Percentiles rank a stretch among this genome's conserved stretches.
These are phyloP conservation scores for Periconia macrospinosa DNA, from an alignment of 2,329 filamentous ascomycete species.

Conservation along the genomic window DNA sequence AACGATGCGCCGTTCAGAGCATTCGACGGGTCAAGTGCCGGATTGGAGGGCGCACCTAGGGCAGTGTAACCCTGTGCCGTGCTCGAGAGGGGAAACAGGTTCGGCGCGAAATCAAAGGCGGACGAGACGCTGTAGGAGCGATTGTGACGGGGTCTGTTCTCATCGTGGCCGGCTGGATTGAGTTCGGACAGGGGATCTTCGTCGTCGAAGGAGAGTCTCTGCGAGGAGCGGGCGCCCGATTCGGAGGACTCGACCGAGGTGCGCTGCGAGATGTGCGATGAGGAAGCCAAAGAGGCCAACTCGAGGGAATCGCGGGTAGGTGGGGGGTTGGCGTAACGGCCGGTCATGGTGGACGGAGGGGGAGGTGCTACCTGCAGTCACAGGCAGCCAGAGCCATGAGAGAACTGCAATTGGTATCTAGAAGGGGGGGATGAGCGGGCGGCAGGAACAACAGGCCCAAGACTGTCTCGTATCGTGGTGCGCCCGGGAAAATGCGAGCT, in stretches of 20 bases:
- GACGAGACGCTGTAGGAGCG: constrained; percentile 90
- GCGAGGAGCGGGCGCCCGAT: constrained; percentile 89
- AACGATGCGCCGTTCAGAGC: constrained; percentile 69
- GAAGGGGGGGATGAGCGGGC: not conserved
- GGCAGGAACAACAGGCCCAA: constrained; percentile 6
- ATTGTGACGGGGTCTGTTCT: constrained; percentile 48
- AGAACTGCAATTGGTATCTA: not conserved
- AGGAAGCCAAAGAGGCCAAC: constrained; percentile 90
- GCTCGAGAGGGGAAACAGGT: constrained; percentile 88
- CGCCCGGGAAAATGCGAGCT: too few species aligned
- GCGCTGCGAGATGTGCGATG: constrained; percentile 67
- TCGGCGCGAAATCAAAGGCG: constrained; percentile 92
- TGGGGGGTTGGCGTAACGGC: constrained; percentile 39
- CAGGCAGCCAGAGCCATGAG: constrained; percentile 29
- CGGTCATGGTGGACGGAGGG: constrained; percentile 32
- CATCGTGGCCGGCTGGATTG: constrained; percentile 56
- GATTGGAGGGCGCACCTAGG: constrained; percentile 72
- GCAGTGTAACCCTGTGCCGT: constrained; percentile 79
- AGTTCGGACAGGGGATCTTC: constrained; percentile 71
- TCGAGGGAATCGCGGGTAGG: constrained; percentile 87
- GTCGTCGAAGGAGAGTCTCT: constrained; percentile 83
- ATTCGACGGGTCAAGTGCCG: constrained; percentile 55
- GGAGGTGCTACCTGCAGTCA: constrained; percentile 18
- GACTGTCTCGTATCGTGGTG: too few species aligned
- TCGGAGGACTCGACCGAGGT: constrained; percentile 72